Evolutionary conservation across 371 early-diverging fungal species (phyloP), one percentile per base, ranked within the genome.

Genomic region (Rhizopus delemar): DNA sequence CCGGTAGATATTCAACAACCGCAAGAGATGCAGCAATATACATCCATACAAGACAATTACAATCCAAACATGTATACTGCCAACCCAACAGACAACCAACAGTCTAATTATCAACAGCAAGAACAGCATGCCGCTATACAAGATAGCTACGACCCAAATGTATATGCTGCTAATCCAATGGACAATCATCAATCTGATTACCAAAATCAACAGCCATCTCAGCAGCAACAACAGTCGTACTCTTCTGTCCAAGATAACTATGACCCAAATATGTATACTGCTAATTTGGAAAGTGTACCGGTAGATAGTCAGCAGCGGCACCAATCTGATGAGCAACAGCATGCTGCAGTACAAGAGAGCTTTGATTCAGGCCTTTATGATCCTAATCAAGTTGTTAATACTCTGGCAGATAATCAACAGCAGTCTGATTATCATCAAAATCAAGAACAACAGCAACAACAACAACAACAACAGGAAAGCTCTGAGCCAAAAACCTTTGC

Each of bases 1-100:
- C 1, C 36, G 3, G 34, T 4, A 32, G 36, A 60, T 54, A 53
- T 22, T 41, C 13, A 59, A 13, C 22, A 59, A 22, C 43, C 8
- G 43, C 22, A 22, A 22, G 22, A 22, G 16, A 16, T n/a, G 46
- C 46, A 12, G 6, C 46, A 45, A 15, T 16, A 45, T 6, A 45
- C 6, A n/a, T 1, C n/a, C 4, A 15, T 13, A n/a, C 43, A 43
- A 43, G n/a, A 43, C 13, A 43, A 11, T 5, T 43, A 43, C 43
- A n/a, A 43, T 43, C 4, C 43, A 5, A 43, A 43, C 5, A 43
- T n/a, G 11, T 43, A 43, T 43, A 13, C 43, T 43, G 13, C 43
- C 2, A 36, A 36, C 36, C 11, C 36, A 36, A 11, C 36, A 1
- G 36, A 53, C 29, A 11, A 6, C 12, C 36, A 22, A 8, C 38